Evolutionary conservation across 2,329 filamentous ascomycete species (phyloP), one percentile per base, ranked within the genome.

Genomic region (Colletotrichum chrysophilum): DNA sequence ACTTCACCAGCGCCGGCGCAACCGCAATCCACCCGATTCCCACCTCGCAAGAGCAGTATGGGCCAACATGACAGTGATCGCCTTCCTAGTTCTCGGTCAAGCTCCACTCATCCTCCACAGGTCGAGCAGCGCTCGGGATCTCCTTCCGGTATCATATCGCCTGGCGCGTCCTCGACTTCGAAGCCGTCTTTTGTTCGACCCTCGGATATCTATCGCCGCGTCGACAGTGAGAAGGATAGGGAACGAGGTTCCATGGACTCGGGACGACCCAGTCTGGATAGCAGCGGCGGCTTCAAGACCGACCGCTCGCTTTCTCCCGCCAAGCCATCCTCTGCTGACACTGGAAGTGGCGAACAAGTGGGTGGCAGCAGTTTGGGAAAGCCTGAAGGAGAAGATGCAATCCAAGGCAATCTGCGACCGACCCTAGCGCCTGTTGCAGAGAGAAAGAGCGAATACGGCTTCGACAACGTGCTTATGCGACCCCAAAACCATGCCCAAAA

Each of bases 201-300:
- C 3, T 91, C 93, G 14, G 95, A 97, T 78, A 93, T 96, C 56
- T 96, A 96, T 82, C 93, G 91, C 80, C 91, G 93, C 7, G 88
- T 93, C 82, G 91, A 91, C 68, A 93, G 95, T 78, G 93, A 94
- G 78, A 89, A 88, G 69, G 87, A 90, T 76, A 89, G 86, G 78
- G 88, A 91, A 78, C 85, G 89, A 48, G 87, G 88, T 71, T 91
- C 91, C 2, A 83, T 90, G 72, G 92, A 93, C 3, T 90, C 90
- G 12, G 85, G 88, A 24, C 86, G 90, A 67, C 89, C 91, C 7
- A 92, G 89, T 77, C 81, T 91, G 74, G 91, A 93, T 78, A 88
- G 89, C 26, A 79, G 86, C n/a, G 79, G 38, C 70, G 60, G 52
- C 18, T 18, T 32, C 24, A 56, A 24, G 38, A 75, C 34, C 21